Conservation (phyloP, 2,329 filamentous ascomycete species). For the Colletotrichum higginsianum region DNA sequence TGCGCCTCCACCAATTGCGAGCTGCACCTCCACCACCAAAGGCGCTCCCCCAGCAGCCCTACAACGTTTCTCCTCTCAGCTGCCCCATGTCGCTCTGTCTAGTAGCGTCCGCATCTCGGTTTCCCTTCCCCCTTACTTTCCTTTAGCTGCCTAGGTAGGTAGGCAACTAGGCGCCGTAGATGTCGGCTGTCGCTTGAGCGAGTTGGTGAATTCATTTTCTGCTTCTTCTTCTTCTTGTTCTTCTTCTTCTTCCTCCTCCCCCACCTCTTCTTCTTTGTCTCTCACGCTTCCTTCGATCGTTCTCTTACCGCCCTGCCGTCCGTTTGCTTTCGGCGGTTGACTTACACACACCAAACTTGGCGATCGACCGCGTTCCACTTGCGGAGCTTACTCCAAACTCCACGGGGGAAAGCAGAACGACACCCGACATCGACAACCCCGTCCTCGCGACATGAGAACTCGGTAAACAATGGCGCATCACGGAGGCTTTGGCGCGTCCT, state of each 20-base stretch:
- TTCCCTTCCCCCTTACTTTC: constrained; percentile 14
- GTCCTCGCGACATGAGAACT: constrained; percentile 35
- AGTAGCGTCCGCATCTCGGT: neutral
- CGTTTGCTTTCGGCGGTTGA: constrained; percentile 3
- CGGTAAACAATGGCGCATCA: constrained; percentile 34
- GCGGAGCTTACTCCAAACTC: constrained; percentile 8
- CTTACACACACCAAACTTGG: constrained; percentile 8
- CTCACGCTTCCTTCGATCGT: no score
- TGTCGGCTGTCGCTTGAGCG: constrained; percentile 21
- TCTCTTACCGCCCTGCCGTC: neutral
- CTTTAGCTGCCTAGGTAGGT: constrained; percentile 7
- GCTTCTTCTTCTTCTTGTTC: neutral
- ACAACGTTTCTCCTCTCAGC: constrained; percentile 33
- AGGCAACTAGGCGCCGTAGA: constrained; percentile 22
- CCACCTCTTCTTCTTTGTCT: neutral
- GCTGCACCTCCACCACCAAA: constrained; percentile 21
- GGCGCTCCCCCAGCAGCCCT: constrained; percentile 32
- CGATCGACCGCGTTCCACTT: constrained; percentile 10
- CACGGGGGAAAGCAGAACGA: neutral
- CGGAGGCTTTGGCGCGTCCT: constrained; percentile 47
- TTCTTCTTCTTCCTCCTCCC: neutral
- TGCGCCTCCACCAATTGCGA: constrained; percentile 21
- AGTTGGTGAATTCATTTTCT: neutral
- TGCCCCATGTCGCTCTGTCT: constrained; percentile 22
- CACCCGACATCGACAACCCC: neutral